A percentile compares a stretch with the other conserved stretches of the same genome.
Conservation (phyloP, 2,329 filamentous ascomycete species). For the Hymenoscyphus occultus region DNA sequence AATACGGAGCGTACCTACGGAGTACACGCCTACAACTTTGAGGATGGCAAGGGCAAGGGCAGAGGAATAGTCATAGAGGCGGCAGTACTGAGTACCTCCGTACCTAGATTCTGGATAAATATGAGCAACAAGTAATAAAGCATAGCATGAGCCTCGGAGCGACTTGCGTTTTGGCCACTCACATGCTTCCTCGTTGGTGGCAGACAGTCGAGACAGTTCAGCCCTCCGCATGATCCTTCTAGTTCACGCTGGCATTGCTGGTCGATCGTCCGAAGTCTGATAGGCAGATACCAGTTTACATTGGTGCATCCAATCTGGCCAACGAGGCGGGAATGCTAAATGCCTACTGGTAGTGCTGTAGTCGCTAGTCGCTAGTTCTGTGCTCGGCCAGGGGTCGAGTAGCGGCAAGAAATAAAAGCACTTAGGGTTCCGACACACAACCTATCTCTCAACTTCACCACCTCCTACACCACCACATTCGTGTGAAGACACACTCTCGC, state of each 20-base stretch:
- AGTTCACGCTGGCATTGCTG: not conserved
- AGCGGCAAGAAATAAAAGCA: constrained; percentile 1
- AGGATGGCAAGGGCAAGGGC: not conserved
- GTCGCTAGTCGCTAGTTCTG: not conserved
- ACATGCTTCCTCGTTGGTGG: not conserved
- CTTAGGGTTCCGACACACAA: not conserved
- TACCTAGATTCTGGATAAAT: not conserved
- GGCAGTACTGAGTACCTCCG: too few relatives aligned
- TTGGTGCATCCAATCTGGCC: not conserved
- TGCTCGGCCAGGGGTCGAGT: not conserved
- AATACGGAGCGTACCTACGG: not conserved
- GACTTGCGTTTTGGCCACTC: not conserved
- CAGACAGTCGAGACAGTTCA: not conserved
- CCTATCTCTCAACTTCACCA: not conserved
- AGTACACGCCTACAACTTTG: not conserved
- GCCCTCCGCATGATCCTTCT: not conserved
- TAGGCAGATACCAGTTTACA: not conserved
- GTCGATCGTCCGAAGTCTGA: not conserved
- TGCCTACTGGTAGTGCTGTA: too few relatives aligned
- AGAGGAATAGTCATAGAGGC: not conserved
- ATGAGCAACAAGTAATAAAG: not conserved
- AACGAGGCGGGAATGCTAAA: not conserved
- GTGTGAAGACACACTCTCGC: not conserved
- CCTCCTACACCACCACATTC: not conserved
- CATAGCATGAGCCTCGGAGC: not conserved